These are phyloP conservation scores for Beta macrorhiza DNA, from an alignment of 179 eudicot species.

Conservation along the genomic window DNA sequence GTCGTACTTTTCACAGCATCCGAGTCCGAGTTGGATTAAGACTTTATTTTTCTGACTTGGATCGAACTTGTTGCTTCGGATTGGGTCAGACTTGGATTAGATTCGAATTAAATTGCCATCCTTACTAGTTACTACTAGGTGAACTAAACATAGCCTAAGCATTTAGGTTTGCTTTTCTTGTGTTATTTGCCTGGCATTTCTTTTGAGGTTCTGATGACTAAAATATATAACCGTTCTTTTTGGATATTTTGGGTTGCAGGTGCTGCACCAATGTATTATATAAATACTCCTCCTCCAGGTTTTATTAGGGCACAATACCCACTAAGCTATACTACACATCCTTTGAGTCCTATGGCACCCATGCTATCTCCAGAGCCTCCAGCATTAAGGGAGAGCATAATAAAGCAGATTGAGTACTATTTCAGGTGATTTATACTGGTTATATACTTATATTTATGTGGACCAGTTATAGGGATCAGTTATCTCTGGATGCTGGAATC, in stretches of 20 bases:
- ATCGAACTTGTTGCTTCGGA: too few relatives aligned
- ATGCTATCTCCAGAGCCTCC: conserved; percentile 49
- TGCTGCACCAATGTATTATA: conserved; percentile 55
- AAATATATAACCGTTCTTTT: background rate
- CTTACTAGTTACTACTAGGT: too few relatives aligned
- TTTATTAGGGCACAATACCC: conserved; percentile 55
- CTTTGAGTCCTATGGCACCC: conserved; percentile 38
- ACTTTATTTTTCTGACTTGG: too few relatives aligned
- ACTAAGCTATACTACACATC: conserved; percentile 53
- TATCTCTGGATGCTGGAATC: background rate
- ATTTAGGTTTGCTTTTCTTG: too few relatives aligned
- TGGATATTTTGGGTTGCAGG: conserved; percentile 36
- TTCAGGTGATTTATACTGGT: conserved; percentile 57
- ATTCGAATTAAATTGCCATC: too few relatives aligned
- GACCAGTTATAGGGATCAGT: background rate
- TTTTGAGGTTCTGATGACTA: background rate
- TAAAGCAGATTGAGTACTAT: conserved; percentile 90
- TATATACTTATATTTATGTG: background rate
- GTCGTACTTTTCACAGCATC: too few relatives aligned
- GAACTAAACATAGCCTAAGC: too few relatives aligned
- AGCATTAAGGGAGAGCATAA: conserved; percentile 53
- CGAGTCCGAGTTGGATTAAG: too few relatives aligned
- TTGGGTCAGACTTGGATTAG: too few relatives aligned
- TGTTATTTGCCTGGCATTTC: background rate
- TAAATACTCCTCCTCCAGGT: conserved; percentile 65